Conservation (phyloP, 108 stramenopile species). For the Nitzschia inconspicua region DNA sequence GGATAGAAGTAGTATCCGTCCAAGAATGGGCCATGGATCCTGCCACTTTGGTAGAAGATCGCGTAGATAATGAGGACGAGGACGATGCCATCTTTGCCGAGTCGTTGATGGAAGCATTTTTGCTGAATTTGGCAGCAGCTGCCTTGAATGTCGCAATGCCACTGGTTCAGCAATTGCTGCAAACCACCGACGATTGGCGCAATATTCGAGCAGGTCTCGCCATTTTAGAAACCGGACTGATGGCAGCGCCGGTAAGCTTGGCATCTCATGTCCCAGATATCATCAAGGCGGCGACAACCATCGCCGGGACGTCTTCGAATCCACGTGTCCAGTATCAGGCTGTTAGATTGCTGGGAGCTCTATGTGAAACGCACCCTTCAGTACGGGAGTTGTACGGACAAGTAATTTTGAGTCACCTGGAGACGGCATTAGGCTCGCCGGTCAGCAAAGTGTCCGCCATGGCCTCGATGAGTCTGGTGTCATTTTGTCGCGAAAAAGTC, state of each 20-base stretch:
- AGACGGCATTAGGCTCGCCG: conserved; percentile 29
- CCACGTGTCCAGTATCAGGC: conserved; percentile 61
- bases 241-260: conserved; percentile 58
- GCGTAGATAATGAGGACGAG: conserved; percentile 42
- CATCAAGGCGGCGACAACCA: conserved; percentile 38
- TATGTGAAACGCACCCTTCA: conserved; percentile 40
- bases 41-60: conserved; percentile 42
- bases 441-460: conserved; percentile 60
- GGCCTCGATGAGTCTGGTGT: conserved; percentile 57
- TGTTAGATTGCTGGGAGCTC: conserved; percentile 55
- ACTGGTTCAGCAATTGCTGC: conserved; percentile 41
- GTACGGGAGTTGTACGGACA: conserved; percentile 19
- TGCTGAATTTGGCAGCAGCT: conserved; percentile 46
- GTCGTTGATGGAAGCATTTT: conserved; percentile 49
- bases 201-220: conserved; percentile 48
- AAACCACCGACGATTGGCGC: conserved; percentile 23
- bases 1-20: conserved; percentile 36
- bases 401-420: conserved; percentile 33
- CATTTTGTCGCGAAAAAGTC: conserved; percentile 55
- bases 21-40: conserved; percentile 48
- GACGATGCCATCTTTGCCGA: conserved; percentile 51
- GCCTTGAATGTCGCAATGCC: conserved; percentile 47
- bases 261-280: conserved; percentile 49
- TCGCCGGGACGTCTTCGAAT: conserved; percentile 22
- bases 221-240: conserved; percentile 51